These are phyloP conservation scores for Penicillium manginii DNA, from an alignment of 495 filamentous ascomycete species.

Conservation along the genomic window DNA sequence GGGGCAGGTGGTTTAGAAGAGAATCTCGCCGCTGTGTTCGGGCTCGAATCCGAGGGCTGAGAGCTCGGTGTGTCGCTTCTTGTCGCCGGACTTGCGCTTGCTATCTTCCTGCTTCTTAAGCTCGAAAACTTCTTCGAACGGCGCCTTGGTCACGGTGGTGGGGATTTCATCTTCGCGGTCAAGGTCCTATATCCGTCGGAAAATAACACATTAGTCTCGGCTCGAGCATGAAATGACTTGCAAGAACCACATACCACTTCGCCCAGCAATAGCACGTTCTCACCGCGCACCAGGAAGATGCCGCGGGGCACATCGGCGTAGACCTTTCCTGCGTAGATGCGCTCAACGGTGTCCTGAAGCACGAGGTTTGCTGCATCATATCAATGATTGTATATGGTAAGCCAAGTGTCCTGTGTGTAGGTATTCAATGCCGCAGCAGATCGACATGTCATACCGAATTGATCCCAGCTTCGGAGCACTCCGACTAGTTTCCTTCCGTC, in stretches of 20 bases:
- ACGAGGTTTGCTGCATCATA: constrained; percentile 78
- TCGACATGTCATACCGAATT: constrained; percentile 72
- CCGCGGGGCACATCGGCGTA: constrained; percentile 84
- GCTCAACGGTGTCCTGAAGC: constrained; percentile 86
- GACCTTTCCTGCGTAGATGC: constrained; percentile 71
- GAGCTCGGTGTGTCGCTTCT: constrained; percentile 68
- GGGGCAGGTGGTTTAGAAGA: constrained; percentile 53
- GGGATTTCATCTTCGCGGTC: constrained; percentile 93
- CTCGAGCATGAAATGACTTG: background rate
- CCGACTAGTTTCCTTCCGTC: constrained; percentile 94
- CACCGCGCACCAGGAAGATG: constrained; percentile 86
- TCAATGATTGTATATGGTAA: constrained; percentile 15
- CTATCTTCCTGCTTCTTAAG: constrained; percentile 69
- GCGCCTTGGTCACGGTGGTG: constrained; percentile 65
- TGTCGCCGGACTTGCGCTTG: constrained; percentile 72
- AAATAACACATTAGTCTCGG: constrained; percentile 9
- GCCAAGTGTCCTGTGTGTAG: background rate
- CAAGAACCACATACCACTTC: constrained; percentile 69
- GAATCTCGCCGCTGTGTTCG: constrained; percentile 75
- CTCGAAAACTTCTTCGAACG: constrained; percentile 69
- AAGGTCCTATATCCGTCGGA: constrained; percentile 61
- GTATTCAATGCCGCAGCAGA: background rate
- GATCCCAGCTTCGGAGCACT: constrained; percentile 94
- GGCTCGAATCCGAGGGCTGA: constrained; percentile 82
- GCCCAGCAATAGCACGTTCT: constrained; percentile 89